Conservation (phyloP, 1,139 yeast species). For the Pneumocystis oryctolagi region DNA sequence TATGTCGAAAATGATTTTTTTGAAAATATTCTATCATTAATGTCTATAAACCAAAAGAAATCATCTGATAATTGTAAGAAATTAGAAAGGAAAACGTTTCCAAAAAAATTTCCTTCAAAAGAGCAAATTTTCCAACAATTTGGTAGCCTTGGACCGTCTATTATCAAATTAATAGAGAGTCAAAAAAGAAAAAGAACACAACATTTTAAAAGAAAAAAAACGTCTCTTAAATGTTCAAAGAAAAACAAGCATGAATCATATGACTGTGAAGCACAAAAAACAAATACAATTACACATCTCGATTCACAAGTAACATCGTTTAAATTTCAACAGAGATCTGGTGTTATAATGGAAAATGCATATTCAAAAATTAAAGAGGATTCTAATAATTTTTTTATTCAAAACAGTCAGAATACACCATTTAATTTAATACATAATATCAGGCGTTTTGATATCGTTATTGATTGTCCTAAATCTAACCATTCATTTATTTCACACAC, state of each 20-base stretch:
- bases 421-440: background rate
- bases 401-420: background rate
- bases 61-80: background rate
- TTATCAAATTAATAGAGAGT: background rate
- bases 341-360: background rate
- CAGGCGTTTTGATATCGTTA: background rate
- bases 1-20: background rate
- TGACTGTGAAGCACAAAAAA: background rate
- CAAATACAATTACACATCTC: background rate
- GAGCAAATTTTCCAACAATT: background rate
- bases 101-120: background rate
- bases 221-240: background rate
- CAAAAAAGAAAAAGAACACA: background rate
- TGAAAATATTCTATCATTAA: background rate
- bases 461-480: background rate
- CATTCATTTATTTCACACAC: background rate
- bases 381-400: background rate
- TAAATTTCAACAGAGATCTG: background rate
- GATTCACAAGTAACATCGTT: background rate
- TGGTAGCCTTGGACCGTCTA: conserved; percentile 1
- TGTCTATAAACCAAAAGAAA: background rate
- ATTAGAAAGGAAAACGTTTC: background rate
- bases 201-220: background rate
- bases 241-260: background rate
- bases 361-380: background rate